Base-by-base conservation (phyloP, 345 rosid species). In the Nephelium lappaceum region DNA sequence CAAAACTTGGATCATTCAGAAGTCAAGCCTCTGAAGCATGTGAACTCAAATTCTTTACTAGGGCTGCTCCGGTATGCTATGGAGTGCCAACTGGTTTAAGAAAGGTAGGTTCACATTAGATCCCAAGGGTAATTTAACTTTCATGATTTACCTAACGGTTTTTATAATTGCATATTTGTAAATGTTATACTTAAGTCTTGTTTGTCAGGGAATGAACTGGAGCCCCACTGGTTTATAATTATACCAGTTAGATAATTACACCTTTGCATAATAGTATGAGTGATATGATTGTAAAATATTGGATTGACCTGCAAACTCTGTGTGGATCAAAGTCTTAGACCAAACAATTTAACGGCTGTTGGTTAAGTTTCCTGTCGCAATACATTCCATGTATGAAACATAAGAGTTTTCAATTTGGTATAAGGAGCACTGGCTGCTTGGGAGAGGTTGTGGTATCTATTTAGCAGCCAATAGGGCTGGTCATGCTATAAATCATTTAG, bases 111-210 rank as follows among this genome's bases (percentile, higher is more conserved):
- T n/a, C n/a, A n/a, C n/a, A n/a, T n/a, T n/a, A n/a, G n/a, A n/a
- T n/a, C n/a, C n/a, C n/a, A n/a, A 82, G 85, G 89, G 88, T 86
- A 86, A 79, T 73, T 64, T 58, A 53, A 43, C 18, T 21, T 38
- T 25, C 14, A 36, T 24, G 1, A 61, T 21, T 7, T 31, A 43
- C 19, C 16, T 47, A 19, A 12, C 2, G 8, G 11, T 71, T 71
- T n/a, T 10, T 3, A 19, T 31, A 19, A 21, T 47, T 71, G 1
- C n/a, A 43, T 11, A 5, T 70, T 45, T 4, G 10, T 11, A 14
- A 11, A 18, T 6, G 3, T 19, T 10, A 65, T 25, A n/a, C 15
- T 2, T n/a, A n/a, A 42, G 41, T 61, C n/a, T 39, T 6, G 11
- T 9, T 18, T 8, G 23, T 15, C 11, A 23, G 11, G 15, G 12